phyloP scores from a whole-genome alignment of 768 basidiomycete species.

The Mycena belliarum region DNA sequence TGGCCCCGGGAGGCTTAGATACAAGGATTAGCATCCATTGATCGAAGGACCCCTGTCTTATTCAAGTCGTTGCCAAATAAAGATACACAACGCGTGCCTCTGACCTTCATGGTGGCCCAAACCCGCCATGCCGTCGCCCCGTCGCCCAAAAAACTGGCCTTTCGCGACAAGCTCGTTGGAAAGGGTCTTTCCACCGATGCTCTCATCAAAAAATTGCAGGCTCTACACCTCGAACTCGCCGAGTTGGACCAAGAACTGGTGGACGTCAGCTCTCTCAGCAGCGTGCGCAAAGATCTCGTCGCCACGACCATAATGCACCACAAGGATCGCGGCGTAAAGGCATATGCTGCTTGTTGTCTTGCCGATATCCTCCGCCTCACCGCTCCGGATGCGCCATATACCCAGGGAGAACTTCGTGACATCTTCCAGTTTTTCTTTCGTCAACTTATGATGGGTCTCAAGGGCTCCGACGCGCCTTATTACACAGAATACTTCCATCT shows the following conservation, averaged over 20 bases:
- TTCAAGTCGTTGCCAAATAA: conserved; percentile 26
- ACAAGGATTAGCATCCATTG: no score
- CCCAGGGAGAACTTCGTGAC: conserved; percentile 82
- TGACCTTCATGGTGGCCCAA: conserved; percentile 64
- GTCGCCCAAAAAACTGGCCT: conserved; percentile 63
- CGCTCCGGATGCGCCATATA: conserved; percentile 97
- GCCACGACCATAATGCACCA: conserved; percentile 81
- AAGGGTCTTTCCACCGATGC: conserved; percentile 80
- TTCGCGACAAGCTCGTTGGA: conserved; percentile 79
- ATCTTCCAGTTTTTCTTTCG: conserved; percentile 97
- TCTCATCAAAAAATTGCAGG: conserved; percentile 83
- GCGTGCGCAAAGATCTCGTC: conserved; percentile 79
- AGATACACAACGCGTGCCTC: conserved; percentile 45
- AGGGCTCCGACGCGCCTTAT: conserved; percentile 76
- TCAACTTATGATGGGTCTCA: conserved; percentile 76
- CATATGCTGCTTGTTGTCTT: conserved; percentile 90
- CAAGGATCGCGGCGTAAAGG: conserved; percentile 95
- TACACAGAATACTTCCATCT: conserved; percentile 94
- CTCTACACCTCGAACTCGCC: conserved; percentile 74
- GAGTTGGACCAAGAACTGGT: conserved; percentile 86
- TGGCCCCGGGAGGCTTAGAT: no score
- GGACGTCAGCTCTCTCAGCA: conserved; percentile 69
- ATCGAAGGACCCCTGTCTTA: no score
- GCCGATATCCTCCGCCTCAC: conserved; percentile 92
- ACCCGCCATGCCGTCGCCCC: conserved; percentile 60